Evolutionary conservation across 2,329 filamentous ascomycete species (phyloP), one percentile per base, ranked within the genome.

Genomic region (Aphanocladium album): DNA sequence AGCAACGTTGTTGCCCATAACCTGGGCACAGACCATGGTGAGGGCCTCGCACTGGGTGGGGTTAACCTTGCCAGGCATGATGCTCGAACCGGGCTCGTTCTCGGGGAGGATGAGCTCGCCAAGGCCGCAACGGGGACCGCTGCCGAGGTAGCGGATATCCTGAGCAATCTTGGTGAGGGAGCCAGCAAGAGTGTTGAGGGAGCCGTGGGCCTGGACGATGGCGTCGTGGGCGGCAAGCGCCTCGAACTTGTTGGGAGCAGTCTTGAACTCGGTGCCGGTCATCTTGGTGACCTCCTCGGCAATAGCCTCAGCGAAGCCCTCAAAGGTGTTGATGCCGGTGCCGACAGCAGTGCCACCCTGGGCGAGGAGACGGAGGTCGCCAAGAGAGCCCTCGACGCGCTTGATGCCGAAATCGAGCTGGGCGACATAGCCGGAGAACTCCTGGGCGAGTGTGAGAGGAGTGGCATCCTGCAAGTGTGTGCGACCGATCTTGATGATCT

Each of bases 21-120:
- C 93, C 78, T 99, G 95, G 21, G 91, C 87, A 80, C 93, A 97
- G 63, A 98, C 83, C 95, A 99, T 99, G 69, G 95, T 98, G 75
- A 99, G 80, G 64, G 92, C 90, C 82, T 99, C 95, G 79, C 92
- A 96, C 80, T 99, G 95, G 35, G 95, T 99, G 35, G 95, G 95
- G 82, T 99, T 99, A 74, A 99, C 95, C 83, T 99, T 99, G 72
- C 95, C 95, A 49, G 95, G 95, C 95, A 99, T 99, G 82, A 99
- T 98, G 69, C 90, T 96, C 72, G 89, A 95, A 65, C 93, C 93
- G 37, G 95, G 95, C 82, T 99, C 95, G 80, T 99, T 99, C 81
- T 99, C 95, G 27, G 95, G 95, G 56, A 99, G 86, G 71, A 85
- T 85, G 65, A 99, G 85, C 81, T 99, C 95, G 67, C 93, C 93